Conservation (phyloP, 129 eudicot species). For the Calendula officinalis region DNA sequence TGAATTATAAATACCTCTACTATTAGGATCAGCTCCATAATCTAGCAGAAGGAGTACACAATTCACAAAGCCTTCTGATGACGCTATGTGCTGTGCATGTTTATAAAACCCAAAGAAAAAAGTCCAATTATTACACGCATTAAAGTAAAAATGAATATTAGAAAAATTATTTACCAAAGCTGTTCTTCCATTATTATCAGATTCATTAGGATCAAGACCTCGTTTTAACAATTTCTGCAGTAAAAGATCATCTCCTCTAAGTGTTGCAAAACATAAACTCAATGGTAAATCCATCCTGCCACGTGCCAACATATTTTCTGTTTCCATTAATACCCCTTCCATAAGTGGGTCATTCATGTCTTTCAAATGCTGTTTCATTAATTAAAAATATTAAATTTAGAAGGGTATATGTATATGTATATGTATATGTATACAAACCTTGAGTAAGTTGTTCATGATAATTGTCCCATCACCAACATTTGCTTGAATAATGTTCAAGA, state of each 20-base stretch:
- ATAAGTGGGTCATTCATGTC: conserved; percentile 63
- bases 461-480: conserved; percentile 96
- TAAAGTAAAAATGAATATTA: background rate
- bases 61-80: conserved; percentile 77
- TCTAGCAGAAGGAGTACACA: conserved; percentile 85
- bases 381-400: background rate
- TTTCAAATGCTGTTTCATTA: conserved; percentile 68
- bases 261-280: conserved; percentile 85
- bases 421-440: conserved; percentile 40
- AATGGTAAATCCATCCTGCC: conserved; percentile 93
- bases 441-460: conserved; percentile 83
- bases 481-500: conserved; percentile 77
- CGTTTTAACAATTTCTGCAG: conserved; percentile 73
- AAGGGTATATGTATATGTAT: background rate
- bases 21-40: conserved; percentile 83
- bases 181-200: conserved; percentile 89
- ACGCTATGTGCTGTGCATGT: conserved; percentile 84
- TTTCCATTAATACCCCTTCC: conserved; percentile 81
- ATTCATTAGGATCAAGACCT: conserved; percentile 94
- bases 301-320: conserved; percentile 82
- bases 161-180: conserved; percentile 48
- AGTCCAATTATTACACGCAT: background rate
- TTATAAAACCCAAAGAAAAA: background rate
- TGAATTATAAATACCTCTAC: conserved; percentile 54
- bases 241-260: conserved; percentile 67